Evolutionary conservation across 1,284 basidiomycete genomes (phyloP).

Genomic region (Ceratobasidium theobromae): DNA sequence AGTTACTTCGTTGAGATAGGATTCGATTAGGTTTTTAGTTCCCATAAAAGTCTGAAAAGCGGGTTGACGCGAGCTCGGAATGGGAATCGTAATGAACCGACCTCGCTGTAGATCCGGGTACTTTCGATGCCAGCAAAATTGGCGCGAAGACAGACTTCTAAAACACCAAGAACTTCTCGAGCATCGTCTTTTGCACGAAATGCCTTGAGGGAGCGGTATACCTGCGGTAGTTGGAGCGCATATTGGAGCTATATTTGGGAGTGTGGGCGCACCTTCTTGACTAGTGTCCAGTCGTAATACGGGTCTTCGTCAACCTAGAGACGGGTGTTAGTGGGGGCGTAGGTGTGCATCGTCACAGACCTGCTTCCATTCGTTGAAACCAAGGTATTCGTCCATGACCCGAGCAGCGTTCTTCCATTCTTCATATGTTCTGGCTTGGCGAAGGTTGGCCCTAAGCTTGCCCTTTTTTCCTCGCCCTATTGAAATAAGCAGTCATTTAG

Average conservation of each 20-base stretch:
- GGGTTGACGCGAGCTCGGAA: no score
- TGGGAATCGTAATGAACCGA: constrained; percentile 40
- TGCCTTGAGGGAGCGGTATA: constrained; percentile 62
- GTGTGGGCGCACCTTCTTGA: constrained; percentile 59
- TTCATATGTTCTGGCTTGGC: constrained; percentile 70
- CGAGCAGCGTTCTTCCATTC: constrained; percentile 64
- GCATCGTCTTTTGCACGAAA: constrained; percentile 74
- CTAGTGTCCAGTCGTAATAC: constrained; percentile 86
- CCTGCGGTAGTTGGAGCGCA: constrained; percentile 45
- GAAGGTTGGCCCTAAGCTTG: constrained; percentile 68
- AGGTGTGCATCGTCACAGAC: constrained; percentile 39
- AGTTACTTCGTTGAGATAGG: constrained; percentile 80
- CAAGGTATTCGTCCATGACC: constrained; percentile 76
- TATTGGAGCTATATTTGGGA: background rate
- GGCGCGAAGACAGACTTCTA: constrained; percentile 88
- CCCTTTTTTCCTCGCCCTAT: constrained; percentile 86
- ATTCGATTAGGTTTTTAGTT: constrained; percentile 86
- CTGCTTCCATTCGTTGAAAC: constrained; percentile 87
- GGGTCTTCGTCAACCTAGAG: constrained; percentile 67
- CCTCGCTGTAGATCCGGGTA: constrained; percentile 86
- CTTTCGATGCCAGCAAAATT: constrained; percentile 97
- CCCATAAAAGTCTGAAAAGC: constrained; percentile 75
- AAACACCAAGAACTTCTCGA: constrained; percentile 81
- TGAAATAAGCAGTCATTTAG: background rate
- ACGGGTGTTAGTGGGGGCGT: background rate